These are phyloP conservation scores for Boletus mariae DNA, from an alignment of 1,284 basidiomycete species.

Conservation along the genomic window DNA sequence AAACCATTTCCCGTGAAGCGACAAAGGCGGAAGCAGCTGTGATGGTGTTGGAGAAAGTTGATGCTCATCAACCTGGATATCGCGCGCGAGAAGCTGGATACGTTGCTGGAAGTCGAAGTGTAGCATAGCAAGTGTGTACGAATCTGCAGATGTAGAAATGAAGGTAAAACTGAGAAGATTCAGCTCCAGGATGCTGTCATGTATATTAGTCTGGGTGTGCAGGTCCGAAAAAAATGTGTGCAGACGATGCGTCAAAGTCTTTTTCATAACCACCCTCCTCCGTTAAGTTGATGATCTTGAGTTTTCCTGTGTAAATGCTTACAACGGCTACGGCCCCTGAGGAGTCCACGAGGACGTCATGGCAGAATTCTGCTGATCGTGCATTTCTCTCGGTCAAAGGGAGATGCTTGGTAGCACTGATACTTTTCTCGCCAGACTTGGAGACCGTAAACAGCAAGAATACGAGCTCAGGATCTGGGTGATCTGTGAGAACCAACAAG, in stretches of 20 bases:
- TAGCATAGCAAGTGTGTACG: constrained; percentile 62
- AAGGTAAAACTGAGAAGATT: constrained; percentile 73
- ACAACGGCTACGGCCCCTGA: constrained; percentile 58
- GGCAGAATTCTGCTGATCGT: constrained; percentile 64
- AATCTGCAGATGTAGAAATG: constrained; percentile 45
- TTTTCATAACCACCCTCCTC: constrained; percentile 48
- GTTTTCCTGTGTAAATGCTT: constrained; percentile 63
- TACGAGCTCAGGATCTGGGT: constrained; percentile 67
- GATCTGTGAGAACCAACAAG: constrained; percentile 63
- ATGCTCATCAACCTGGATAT: constrained; percentile 44
- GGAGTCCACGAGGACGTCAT: constrained; percentile 58
- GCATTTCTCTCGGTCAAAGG: constrained; percentile 53
- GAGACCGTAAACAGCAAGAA: constrained; percentile 50
- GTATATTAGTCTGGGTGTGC: constrained; percentile 2
- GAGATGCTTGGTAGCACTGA: constrained; percentile 42
- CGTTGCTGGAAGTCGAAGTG: constrained; percentile 62
- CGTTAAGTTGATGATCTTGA: constrained; percentile 55
- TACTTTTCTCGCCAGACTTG: constrained; percentile 33
- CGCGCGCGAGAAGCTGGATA: constrained; percentile 59
- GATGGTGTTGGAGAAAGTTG: constrained; percentile 56
- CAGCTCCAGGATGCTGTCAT: constrained; percentile 64
- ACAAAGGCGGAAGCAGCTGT: constrained; percentile 46
- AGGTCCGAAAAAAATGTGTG: constrained; percentile 11
- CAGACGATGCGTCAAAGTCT: constrained; percentile 66
- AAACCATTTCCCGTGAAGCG: constrained; percentile 32